Conservation (phyloP, 257 asterid species). For the Nicotiana sylvestris region DNA sequence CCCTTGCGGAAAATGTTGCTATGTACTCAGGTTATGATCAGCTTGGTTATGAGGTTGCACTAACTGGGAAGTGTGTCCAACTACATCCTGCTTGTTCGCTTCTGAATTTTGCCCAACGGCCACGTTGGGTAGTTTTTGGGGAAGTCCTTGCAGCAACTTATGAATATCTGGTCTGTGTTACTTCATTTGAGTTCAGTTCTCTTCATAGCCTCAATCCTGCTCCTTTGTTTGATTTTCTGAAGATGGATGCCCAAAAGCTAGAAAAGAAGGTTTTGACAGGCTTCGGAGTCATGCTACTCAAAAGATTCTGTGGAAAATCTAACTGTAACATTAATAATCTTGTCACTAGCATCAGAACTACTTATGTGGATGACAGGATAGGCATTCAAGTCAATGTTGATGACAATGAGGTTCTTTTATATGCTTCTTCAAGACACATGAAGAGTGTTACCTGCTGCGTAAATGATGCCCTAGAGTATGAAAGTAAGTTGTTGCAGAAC, state of each 20-base stretch:
- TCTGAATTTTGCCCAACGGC: slow-evolving; percentile 63
- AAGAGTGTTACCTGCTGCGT: slow-evolving; percentile 46
- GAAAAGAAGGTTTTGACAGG: slow-evolving; percentile 57
- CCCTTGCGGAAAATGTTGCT: slow-evolving; percentile 84
- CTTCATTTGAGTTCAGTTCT: slow-evolving; percentile 51
- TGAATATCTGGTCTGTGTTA: slow-evolving; percentile 77
- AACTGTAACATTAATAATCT: slow-evolving; percentile 42
- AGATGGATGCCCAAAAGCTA: slow-evolving; percentile 54
- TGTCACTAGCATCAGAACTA: slow-evolving; percentile 53
- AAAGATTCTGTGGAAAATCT: slow-evolving; percentile 77
- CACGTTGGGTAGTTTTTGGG: slow-evolving; percentile 78
- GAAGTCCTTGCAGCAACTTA: slow-evolving; percentile 63
- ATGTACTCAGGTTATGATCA: slow-evolving; percentile 89
- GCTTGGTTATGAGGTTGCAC: slow-evolving; percentile 87
- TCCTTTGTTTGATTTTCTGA: slow-evolving; percentile 53
- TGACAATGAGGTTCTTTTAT: slow-evolving; percentile 50
- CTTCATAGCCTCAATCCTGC: slow-evolving; percentile 57
- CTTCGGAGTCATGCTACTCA: slow-evolving; percentile 53
- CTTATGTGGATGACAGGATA: slow-evolving; percentile 58
- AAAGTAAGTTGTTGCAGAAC: slow-evolving; percentile 47
- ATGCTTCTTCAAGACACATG: slow-evolving; percentile 68
- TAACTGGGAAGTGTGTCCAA: slow-evolving; percentile 65
- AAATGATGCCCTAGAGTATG: slow-evolving; percentile 49
- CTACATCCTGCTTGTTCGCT: slow-evolving; percentile 88
- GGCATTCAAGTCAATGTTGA: slow-evolving; percentile 65